Conservation (phyloP, 2,329 filamentous ascomycete genomes). For the Ascochyta rabiei region DNA sequence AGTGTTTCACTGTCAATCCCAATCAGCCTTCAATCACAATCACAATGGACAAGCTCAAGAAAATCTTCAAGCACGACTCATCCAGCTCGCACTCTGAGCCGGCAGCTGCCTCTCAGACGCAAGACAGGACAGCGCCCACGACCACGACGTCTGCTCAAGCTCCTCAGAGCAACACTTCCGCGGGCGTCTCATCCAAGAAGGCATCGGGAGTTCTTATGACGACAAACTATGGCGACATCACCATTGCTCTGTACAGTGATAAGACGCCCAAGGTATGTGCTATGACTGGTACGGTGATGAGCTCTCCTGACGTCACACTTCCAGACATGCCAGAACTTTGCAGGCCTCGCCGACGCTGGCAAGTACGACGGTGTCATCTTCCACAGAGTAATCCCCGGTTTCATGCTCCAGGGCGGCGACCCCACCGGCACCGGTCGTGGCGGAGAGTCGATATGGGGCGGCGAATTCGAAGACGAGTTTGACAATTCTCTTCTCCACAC, state of each 20-base stretch:
- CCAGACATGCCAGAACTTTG: constrained; percentile 82
- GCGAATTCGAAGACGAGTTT: constrained; percentile 94
- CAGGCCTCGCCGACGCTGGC: constrained; percentile 75
- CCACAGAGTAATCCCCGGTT: constrained; percentile 92
- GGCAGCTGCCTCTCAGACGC: background rate
- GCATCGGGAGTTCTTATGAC: constrained; percentile 5
- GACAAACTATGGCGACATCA: constrained; percentile 73
- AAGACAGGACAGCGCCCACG: background rate
- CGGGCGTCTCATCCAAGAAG: background rate
- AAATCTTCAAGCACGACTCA: constrained; percentile 10
- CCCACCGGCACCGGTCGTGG: constrained; percentile 92
- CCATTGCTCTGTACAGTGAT: constrained; percentile 83
- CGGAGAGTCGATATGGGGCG: constrained; percentile 87
- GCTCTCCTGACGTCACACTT: background rate
- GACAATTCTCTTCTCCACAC: constrained; percentile 79
- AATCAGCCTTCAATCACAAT: background rate
- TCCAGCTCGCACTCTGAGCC: background rate
- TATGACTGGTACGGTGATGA: background rate
- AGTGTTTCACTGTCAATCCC: background rate
- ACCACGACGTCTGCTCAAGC: constrained; percentile 3
- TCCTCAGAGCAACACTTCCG: background rate
- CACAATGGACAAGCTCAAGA: constrained; percentile 13
- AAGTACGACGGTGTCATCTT: constrained; percentile 90
- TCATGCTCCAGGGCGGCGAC: constrained; percentile 96
- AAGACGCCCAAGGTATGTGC: constrained; percentile 72